Base-by-base conservation (phyloP, 768 basidiomycete species). In the Strobilomyces confusus region DNA sequence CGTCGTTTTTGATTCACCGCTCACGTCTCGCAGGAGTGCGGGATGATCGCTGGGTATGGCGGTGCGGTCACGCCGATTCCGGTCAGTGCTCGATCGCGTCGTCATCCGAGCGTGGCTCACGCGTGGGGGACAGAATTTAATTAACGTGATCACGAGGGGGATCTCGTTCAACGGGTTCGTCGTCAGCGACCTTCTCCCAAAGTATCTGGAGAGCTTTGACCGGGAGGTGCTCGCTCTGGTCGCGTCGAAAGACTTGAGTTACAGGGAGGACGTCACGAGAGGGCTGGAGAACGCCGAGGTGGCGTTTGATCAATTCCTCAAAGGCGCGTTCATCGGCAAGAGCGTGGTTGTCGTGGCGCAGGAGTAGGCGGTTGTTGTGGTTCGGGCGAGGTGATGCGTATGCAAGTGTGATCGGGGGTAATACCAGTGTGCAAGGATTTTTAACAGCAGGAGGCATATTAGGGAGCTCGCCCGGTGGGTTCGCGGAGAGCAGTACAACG, bases 101-200 rank as follows among this genome's bases (percentile, higher is more conserved):
- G 7, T 2, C 7, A 15, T n/a, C 26, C 7, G 11, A 32, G 8
- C 0, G 5, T 7, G 6, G 34, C 40, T 46, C 33, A 26, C 12
- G 0, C 3, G 26, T 12, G 43, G 4, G 9, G 25, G 32, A 34
- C 45, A 76, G 72, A 79, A 78, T 51, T 51, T 73, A 20, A 19
- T 69, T 22, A 45, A 66, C n/a, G 55, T 79, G 33, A 63, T 80
- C 40, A 47, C 57, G 5, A 77, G 77, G 58, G 72, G 73, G 20
- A 67, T 80, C 33, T 73, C 66, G 13, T 62, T 81, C 12, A 55
- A 66, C n/a, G 80, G 80, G 0, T 79, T 83, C 63, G 65, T 78
- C 44, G 67, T 75, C 13, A 0, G 9, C 6, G 19, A 34, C 23
- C 57, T 64, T 17, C 42, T 59, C 3, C 57, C 62, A 8, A 77